phyloP scores from a whole-genome alignment of 768 basidiomycete genomes.

The Suillus alpinus region DNA sequence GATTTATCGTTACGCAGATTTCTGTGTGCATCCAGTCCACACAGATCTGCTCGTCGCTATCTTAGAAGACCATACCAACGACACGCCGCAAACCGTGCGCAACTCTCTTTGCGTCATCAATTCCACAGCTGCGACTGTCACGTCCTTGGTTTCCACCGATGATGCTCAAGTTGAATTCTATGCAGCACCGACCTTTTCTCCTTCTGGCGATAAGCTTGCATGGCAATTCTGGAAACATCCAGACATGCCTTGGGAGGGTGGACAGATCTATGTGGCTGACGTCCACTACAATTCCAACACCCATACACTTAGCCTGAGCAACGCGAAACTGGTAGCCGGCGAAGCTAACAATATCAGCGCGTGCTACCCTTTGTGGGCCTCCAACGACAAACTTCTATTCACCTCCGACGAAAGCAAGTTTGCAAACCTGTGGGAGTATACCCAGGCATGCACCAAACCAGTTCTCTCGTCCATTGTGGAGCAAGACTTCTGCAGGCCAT shows the following conservation, averaged over 20 bases:
- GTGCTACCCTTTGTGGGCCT: slow-evolving; percentile 38
- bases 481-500: slow-evolving; percentile 24
- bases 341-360: slow-evolving; percentile 40
- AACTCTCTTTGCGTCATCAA: slow-evolving; percentile 59
- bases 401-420: slow-evolving; percentile 56
- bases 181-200: slow-evolving; percentile 50
- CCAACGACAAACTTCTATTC: slow-evolving; percentile 52
- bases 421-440: slow-evolving; percentile 42
- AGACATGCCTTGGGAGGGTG: slow-evolving; percentile 67
- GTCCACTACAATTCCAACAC: slow-evolving; percentile 25
- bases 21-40: slow-evolving; percentile 51
- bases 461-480: slow-evolving; percentile 30
- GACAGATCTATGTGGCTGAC: slow-evolving; percentile 48
- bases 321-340: slow-evolving; percentile 46
- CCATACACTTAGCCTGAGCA: slow-evolving; percentile 33
- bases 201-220: slow-evolving; percentile 49
- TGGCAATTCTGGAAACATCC: slow-evolving; percentile 68
- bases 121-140: slow-evolving; percentile 36
- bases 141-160: slow-evolving; percentile 44
- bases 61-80: slow-evolving; percentile 63
- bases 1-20: slow-evolving; percentile 44
- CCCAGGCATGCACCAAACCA: slow-evolving; percentile 16
- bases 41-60: slow-evolving; percentile 53
- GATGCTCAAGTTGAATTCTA: slow-evolving; percentile 54
- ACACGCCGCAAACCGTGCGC: slow-evolving; percentile 34